Evolutionary conservation across 2,329 filamentous ascomycete species (phyloP).

Genomic region (Biscogniauxia marginata): DNA sequence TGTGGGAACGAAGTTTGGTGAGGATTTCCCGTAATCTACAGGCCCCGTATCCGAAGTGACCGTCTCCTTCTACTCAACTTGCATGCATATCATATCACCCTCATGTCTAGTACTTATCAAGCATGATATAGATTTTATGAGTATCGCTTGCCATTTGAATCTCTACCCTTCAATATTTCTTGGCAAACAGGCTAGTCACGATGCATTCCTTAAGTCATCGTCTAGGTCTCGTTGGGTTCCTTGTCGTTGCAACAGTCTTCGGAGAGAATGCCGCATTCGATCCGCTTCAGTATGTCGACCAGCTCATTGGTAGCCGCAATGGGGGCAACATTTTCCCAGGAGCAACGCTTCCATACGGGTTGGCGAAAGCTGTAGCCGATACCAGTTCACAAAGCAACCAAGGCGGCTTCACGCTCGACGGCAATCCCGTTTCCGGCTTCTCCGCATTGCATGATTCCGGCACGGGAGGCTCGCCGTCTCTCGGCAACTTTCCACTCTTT

Average conservation of each 20-base stretch:
- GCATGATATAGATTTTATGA: constrained; percentile 9
- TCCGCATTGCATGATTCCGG: constrained; percentile 59
- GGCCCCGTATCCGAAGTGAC: constrained; percentile 1
- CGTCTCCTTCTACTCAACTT: constrained; percentile 5
- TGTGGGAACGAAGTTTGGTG: background rate
- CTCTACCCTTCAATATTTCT: constrained; percentile 3
- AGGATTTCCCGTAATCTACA: background rate
- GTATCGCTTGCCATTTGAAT: constrained; percentile 8
- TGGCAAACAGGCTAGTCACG: constrained; percentile 10
- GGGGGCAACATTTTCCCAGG: constrained; percentile 47
- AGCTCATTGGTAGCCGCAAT: constrained; percentile 52
- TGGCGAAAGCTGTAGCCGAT: constrained; percentile 59
- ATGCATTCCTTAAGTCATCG: constrained; percentile 20
- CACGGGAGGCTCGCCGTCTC: constrained; percentile 57
- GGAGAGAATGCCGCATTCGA: constrained; percentile 26
- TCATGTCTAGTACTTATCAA: constrained; percentile 6
- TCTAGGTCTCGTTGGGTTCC: constrained; percentile 14
- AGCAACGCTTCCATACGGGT: constrained; percentile 37
- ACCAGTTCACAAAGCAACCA: constrained; percentile 53
- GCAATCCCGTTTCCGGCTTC: constrained; percentile 51
- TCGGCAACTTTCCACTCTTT: constrained; percentile 74
- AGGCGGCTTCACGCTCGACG: constrained; percentile 56
- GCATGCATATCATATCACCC: constrained; percentile 12
- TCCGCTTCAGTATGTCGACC: constrained; percentile 46
- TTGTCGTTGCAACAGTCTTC: constrained; percentile 14